These are phyloP conservation scores for Arabidopsis hybrid DNA, from an alignment of 441 rosid genomes.

Conservation along the genomic window DNA sequence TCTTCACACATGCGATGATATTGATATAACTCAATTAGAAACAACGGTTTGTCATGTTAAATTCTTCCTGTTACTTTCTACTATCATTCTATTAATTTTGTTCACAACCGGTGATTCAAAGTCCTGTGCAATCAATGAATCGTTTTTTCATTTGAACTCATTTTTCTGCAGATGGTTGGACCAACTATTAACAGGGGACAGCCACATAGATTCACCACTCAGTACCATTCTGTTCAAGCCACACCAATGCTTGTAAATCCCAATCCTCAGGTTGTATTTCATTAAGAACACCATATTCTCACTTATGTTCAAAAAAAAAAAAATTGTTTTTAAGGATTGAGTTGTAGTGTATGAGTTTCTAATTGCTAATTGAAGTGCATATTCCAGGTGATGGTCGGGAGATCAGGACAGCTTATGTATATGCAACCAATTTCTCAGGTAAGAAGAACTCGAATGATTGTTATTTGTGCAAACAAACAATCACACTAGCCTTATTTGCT, in stretches of 20 bases:
- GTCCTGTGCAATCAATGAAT: not conserved
- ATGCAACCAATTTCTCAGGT: slow-evolving; percentile 80
- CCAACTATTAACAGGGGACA: slow-evolving; percentile 65
- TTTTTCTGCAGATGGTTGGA: slow-evolving; percentile 53
- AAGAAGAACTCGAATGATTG: slow-evolving; percentile 49
- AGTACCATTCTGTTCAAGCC: slow-evolving; percentile 65
- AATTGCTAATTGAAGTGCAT: slow-evolving; percentile 25
- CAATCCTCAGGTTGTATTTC: slow-evolving; percentile 66
- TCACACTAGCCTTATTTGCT: slow-evolving; percentile 9
- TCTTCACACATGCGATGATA: not conserved
- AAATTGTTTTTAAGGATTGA: not conserved
- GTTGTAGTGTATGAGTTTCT: slow-evolving; percentile 30
- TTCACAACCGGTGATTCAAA: not conserved
- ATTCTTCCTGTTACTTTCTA: not conserved
- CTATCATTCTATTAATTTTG: not conserved
- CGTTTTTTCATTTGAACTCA: slow-evolving; percentile 9
- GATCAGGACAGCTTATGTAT: slow-evolving; percentile 69
- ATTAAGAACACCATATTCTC: slow-evolving; percentile 3
- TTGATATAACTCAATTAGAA: not conserved
- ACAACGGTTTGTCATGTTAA: not conserved
- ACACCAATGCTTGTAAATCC: slow-evolving; percentile 65
- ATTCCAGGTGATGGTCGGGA: slow-evolving; percentile 75
- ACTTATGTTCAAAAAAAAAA: not conserved
- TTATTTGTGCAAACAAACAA: not conserved
- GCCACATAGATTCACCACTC: slow-evolving; percentile 64